These are phyloP conservation scores for Curvularia spicifera DNA, from an alignment of 2,329 filamentous ascomycete species.

Conservation along the genomic window DNA sequence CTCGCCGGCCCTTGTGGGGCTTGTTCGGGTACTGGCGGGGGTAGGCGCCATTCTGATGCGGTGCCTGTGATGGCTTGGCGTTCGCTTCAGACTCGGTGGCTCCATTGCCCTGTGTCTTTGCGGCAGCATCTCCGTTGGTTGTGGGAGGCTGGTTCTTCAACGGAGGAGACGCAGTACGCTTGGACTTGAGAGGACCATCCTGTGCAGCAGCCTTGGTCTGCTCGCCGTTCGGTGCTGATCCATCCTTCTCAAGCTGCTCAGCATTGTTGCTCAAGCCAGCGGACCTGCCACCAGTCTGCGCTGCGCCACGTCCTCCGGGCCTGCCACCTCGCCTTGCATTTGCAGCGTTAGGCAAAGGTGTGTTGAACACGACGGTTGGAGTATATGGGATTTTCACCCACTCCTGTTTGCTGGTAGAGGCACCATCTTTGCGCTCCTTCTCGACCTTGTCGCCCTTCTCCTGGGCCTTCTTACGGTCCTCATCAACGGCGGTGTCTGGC, in stretches of 20 bases:
- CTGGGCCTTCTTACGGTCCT: constrained; percentile 74
- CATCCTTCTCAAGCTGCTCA: constrained; percentile 48
- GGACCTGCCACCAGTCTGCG: constrained; percentile 61
- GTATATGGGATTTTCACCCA: constrained; percentile 86
- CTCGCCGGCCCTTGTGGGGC: constrained; percentile 40
- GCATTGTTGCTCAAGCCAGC: constrained; percentile 51
- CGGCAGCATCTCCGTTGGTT: constrained; percentile 33
- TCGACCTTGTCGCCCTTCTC: constrained; percentile 73
- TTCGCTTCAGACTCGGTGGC: constrained; percentile 34
- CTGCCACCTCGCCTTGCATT: constrained; percentile 50
- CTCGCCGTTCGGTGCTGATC: constrained; percentile 40
- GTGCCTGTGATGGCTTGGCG: constrained; percentile 28
- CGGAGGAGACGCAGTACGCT: constrained; percentile 44
- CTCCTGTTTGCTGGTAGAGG: constrained; percentile 69
- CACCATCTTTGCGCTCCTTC: constrained; percentile 63
- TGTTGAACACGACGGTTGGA: constrained; percentile 85
- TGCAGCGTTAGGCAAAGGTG: constrained; percentile 67
- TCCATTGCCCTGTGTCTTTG: constrained; percentile 26
- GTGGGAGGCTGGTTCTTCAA: constrained; percentile 37
- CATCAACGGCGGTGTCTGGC: constrained; percentile 77
- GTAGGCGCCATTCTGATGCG: constrained; percentile 35
- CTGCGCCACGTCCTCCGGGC: constrained; percentile 62
- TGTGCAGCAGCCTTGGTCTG: constrained; percentile 36
- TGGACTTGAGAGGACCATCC: constrained; percentile 44
- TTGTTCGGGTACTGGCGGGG: constrained; percentile 42